Evolutionary conservation across 306 rosid species (phyloP).

Genomic region (Begonia fuchsioides): DNA sequence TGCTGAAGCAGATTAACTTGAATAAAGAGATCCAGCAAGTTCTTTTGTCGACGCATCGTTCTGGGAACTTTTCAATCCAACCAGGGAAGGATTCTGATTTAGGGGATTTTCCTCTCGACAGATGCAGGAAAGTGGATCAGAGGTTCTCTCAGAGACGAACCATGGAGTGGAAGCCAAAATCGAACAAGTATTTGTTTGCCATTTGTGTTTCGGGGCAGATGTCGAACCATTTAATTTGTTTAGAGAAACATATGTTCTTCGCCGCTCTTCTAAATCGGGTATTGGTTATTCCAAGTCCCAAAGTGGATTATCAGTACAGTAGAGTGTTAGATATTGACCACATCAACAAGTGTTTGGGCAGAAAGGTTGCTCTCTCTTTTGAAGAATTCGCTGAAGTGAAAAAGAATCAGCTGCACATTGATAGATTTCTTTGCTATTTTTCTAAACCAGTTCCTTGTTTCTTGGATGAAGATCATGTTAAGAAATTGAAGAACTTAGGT

Average conservation of each 20-base stretch:
- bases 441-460: slow-evolving; percentile 60
- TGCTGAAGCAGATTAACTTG: slow-evolving; percentile 49
- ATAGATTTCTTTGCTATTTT: slow-evolving; percentile 64
- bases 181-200: slow-evolving; percentile 56
- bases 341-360: slow-evolving; percentile 68
- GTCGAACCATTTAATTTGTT: slow-evolving; percentile 91
- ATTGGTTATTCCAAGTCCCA: slow-evolving; percentile 76
- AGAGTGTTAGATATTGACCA: slow-evolving; percentile 71
- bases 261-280: slow-evolving; percentile 70
- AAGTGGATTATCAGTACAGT: slow-evolving; percentile 49
- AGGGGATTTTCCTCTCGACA: slow-evolving; percentile 22
- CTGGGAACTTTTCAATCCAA: slow-evolving; percentile 22
- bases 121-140: slow-evolving; percentile 61
- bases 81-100: slow-evolving; percentile 20
- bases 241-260: slow-evolving; percentile 90
- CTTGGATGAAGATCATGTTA: slow-evolving; percentile 50
- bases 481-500: slow-evolving; percentile 56
- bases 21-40: slow-evolving; percentile 61
- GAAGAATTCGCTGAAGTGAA: slow-evolving; percentile 50
- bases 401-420: slow-evolving; percentile 61
- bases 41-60: slow-evolving; percentile 42
- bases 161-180: slow-evolving; percentile 69
- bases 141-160: slow-evolving; percentile 38
- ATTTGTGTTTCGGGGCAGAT: slow-evolving; percentile 84
- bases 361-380: slow-evolving; percentile 59